These are phyloP conservation scores for Mucor sp. DNA, from an alignment of 371 early-diverging fungal species.

Conservation along the genomic window DNA sequence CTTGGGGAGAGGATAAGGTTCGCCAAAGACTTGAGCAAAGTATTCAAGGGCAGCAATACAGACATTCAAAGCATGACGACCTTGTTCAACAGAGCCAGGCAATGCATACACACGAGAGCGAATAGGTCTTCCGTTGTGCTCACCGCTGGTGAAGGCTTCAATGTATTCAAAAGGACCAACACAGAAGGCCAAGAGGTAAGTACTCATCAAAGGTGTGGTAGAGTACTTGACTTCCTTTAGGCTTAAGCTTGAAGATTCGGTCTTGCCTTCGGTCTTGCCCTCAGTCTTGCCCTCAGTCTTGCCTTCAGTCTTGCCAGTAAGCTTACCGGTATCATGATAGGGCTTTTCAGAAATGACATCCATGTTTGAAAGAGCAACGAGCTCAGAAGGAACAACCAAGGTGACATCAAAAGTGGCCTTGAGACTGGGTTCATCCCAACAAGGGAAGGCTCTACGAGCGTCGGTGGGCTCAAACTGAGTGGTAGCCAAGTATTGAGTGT, in stretches of 20 bases:
- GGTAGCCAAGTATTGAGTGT: slow-evolving; percentile 74
- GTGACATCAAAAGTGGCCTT: slow-evolving; percentile 92
- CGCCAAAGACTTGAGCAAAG: slow-evolving; percentile 85
- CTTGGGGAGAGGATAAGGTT: slow-evolving; percentile 87
- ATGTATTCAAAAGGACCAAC: slow-evolving; percentile 87
- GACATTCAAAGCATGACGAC: slow-evolving; percentile 78
- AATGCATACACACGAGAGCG: slow-evolving; percentile 81
- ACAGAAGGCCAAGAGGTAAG: slow-evolving; percentile 84
- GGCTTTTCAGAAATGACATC: slow-evolving; percentile 62
- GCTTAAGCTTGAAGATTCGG: slow-evolving; percentile 12
- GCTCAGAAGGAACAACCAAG: slow-evolving; percentile 68
- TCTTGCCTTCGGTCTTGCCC: slow-evolving; percentile 33
- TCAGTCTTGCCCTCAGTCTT: slow-evolving; percentile 28
- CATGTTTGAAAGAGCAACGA: slow-evolving; percentile 90
- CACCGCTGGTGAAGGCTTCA: slow-evolving; percentile 69
- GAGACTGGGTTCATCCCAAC: slow-evolving; percentile 89
- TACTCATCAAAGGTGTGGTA: slow-evolving; percentile 89
- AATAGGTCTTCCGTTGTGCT: slow-evolving; percentile 57
- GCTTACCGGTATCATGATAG: slow-evolving; percentile 30
- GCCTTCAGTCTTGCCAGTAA: slow-evolving; percentile 31
- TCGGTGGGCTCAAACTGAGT: slow-evolving; percentile 96
- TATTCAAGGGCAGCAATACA: slow-evolving; percentile 71
- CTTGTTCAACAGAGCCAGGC: slow-evolving; percentile 71
- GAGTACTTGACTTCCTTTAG: slow-evolving; percentile 76
- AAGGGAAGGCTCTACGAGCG: slow-evolving; percentile 92